Percentiles rank a stretch among this genome's conserved stretches.
These are phyloP conservation scores for Phaeosphaeriaceae sp. DNA, from an alignment of 2,329 filamentous ascomycete species.

Conservation along the genomic window DNA sequence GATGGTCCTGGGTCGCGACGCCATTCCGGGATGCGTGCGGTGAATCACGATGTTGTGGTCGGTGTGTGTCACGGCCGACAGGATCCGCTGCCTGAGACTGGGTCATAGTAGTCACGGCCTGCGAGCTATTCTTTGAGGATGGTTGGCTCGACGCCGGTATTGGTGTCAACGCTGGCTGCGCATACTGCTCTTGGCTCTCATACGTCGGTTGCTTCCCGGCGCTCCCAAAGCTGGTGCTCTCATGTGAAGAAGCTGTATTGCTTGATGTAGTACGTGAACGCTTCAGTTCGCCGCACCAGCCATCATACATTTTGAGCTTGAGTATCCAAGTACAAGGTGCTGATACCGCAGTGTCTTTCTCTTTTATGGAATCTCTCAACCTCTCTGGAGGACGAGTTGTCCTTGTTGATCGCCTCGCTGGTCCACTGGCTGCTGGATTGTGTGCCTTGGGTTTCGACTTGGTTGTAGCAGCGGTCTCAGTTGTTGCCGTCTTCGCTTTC, in stretches of 20 bases:
- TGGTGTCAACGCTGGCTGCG: not conserved
- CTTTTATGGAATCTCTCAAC: too few relatives aligned
- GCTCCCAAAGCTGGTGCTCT: not conserved
- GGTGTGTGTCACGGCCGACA: too few relatives aligned
- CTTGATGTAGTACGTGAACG: not conserved
- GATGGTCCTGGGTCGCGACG: too few relatives aligned
- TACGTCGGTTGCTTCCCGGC: not conserved
- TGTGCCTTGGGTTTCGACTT: not conserved
- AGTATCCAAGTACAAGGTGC: not conserved
- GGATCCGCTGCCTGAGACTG: not conserved
- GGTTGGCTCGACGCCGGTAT: conserved; percentile 6
- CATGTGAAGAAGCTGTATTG: not conserved
- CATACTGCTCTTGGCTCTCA: conserved; percentile 2
- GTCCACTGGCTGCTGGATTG: not conserved
- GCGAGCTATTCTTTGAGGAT: not conserved
- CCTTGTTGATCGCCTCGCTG: too few relatives aligned
- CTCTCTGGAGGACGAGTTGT: too few relatives aligned
- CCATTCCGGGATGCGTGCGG: too few relatives aligned
- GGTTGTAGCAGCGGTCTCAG: not conserved
- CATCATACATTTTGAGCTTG: not conserved
- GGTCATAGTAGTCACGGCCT: not conserved
- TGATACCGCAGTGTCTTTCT: too few relatives aligned
- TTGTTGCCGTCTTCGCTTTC: not conserved
- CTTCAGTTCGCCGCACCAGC: not conserved
- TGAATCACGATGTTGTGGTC: too few relatives aligned